Base-by-base conservation (phyloP, 192 early-diverging fungal species). In the Rhizophlyctis rosea region DNA sequence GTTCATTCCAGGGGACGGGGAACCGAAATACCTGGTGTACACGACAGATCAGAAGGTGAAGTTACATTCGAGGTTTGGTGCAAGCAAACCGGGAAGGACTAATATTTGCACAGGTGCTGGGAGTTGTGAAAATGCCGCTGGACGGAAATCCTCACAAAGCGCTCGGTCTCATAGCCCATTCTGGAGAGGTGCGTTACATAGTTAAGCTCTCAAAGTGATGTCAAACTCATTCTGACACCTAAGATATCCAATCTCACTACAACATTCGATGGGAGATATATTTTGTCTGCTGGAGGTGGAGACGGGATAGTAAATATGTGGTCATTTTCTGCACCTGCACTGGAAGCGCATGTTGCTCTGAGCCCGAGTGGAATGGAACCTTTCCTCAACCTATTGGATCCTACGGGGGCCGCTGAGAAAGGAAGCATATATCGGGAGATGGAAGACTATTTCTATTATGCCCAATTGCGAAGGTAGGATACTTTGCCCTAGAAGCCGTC, bases 361-460 rank as follows among this genome's bases (percentile, higher is more conserved):
- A 75, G 77, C 2, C 80, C 76, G 1, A 68, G 68, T 24, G 73
- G 67, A 3, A 50, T 82, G 35, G 77, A 76, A 39, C 81, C 83
- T 11, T 85, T 79, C 51, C 60, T 85, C 54, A 67, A 81, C 49
- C 70, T 85, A 74, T 59, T 85, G 33, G 73, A 80, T 62, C 61
- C 67, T 21, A 36, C 24, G 34, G 65, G 65, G n/a, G 16, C 18
- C 11, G 60, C 33, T 25, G 51, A 56, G 64, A 11, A 50, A 59
- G 23, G 72, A 64, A 18, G 68, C 64, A 29, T 57, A 74, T 21
- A 65, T 85, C 50, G 68, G 52, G 83, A 85, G 57, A 76, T 85
- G 74, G 83, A 85, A 70, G 83, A 85, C 61, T 85, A 85, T 57
- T 85, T 85, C 48, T 85, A 82, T 57, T 82, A 79, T 62, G 81